phyloP scores from a whole-genome alignment of 2,329 filamentous ascomycete species.

The Fusarium mexicanum region DNA sequence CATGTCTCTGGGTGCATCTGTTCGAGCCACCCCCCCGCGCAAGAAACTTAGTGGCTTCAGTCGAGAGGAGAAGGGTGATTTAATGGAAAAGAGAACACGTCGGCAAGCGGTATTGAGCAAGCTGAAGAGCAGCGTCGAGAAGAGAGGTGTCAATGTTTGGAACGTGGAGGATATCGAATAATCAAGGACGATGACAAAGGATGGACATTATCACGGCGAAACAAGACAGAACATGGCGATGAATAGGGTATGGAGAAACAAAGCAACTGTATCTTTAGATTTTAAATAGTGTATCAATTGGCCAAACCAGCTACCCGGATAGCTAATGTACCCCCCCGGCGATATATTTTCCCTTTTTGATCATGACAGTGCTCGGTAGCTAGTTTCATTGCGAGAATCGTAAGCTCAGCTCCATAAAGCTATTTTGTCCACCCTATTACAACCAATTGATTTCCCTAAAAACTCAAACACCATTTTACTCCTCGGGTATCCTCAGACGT shows the following conservation, averaged over 20 bases:
- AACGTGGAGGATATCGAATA: slow-evolving; percentile 60
- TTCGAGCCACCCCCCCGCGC: slow-evolving; percentile 58
- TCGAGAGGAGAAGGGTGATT: slow-evolving; percentile 64
- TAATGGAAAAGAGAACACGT: slow-evolving; percentile 64
- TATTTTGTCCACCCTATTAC: not conserved
- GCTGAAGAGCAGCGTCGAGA: slow-evolving; percentile 60
- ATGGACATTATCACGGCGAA: not conserved
- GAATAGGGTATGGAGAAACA: slow-evolving; percentile 29
- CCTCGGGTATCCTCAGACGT: slow-evolving; percentile 16
- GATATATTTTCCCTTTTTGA: not conserved
- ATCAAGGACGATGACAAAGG: slow-evolving; percentile 17
- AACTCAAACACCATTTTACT: slow-evolving; percentile 20
- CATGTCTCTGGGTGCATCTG: slow-evolving; percentile 55
- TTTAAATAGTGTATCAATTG: slow-evolving; percentile 44
- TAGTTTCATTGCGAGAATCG: not conserved
- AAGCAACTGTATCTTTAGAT: slow-evolving; percentile 43
- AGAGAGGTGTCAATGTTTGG: slow-evolving; percentile 61
- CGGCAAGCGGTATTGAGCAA: slow-evolving; percentile 63
- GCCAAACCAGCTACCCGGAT: slow-evolving; percentile 3
- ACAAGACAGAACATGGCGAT: slow-evolving; percentile 12
- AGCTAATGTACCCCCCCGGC: slow-evolving; percentile 16
- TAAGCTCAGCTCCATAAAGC: not conserved
- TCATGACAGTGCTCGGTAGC: not conserved
- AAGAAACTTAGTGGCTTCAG: slow-evolving; percentile 72
- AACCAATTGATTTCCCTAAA: not conserved